A percentile compares a stretch with the other conserved stretches of the same genome.
Conservation (phyloP, 2,329 filamentous ascomycete species). For the Epichloe sibirici region DNA sequence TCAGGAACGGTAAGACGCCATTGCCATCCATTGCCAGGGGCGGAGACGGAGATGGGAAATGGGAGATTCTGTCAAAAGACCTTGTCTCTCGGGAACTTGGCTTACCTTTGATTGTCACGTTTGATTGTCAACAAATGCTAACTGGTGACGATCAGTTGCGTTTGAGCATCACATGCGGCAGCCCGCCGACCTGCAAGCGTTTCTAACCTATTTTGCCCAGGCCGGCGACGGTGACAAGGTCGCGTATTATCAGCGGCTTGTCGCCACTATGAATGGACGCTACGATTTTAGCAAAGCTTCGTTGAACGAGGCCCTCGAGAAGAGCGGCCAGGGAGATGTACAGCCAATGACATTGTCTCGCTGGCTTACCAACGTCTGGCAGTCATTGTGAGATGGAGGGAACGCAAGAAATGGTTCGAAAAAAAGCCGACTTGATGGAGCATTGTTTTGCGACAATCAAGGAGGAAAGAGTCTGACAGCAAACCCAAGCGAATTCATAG, state of each 20-base stretch:
- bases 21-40: too few species aligned
- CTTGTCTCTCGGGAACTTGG: not conserved
- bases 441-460: not conserved
- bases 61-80: not conserved
- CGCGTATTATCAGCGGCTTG: constrained; percentile 45
- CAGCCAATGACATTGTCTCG: constrained; percentile 37
- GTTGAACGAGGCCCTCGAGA: constrained; percentile 39
- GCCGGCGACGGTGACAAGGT: constrained; percentile 36
- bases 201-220: constrained; percentile 30
- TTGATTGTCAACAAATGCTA: constrained; percentile 7
- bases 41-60: not conserved
- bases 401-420: not conserved
- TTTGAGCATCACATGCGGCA: constrained; percentile 27
- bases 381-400: constrained; percentile 2
- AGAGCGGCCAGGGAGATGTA: constrained; percentile 26
- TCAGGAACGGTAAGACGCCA: constrained; percentile 32
- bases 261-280: constrained; percentile 55
- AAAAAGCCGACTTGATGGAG: not conserved
- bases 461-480: not conserved
- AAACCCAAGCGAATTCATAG: not conserved
- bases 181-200: constrained; percentile 28
- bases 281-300: constrained; percentile 52
- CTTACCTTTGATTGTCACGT: not conserved
- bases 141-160: constrained; percentile 19
- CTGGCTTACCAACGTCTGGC: constrained; percentile 33